These are phyloP conservation scores for Stramenopiles sp. DNA, from an alignment of 352 stramenopile genomes.

Conservation along the genomic window DNA sequence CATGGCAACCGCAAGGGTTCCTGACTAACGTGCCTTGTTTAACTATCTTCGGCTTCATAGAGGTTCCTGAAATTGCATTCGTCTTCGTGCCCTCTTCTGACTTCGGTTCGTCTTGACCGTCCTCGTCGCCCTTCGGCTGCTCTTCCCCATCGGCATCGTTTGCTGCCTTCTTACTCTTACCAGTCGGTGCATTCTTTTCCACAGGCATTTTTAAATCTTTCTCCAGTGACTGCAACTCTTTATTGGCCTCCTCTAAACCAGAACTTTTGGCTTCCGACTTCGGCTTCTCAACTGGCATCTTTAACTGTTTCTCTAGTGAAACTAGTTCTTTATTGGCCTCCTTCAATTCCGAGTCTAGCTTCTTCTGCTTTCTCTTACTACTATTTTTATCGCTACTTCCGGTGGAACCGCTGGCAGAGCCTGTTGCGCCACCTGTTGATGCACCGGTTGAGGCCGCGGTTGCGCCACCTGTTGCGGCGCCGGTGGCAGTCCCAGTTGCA, in stretches of 20 bases:
- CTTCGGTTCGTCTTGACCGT: too few relatives aligned
- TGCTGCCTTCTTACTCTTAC: background rate
- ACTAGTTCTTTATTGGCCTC: background rate
- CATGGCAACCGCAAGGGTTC: background rate
- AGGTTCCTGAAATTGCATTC: background rate
- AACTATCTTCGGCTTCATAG: background rate
- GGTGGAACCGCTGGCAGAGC: background rate
- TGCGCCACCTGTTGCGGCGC: background rate
- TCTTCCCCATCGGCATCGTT: background rate
- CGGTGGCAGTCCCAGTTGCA: background rate
- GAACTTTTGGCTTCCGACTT: background rate
- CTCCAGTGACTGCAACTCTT: background rate
- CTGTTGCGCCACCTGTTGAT: background rate
- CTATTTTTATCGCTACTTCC: background rate
- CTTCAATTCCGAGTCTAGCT: background rate
- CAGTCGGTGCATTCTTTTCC: background rate
- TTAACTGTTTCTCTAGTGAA: background rate
- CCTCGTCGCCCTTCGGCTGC: too few relatives aligned
- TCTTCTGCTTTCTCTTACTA: background rate
- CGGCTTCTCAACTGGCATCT: background rate
- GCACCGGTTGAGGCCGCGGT: too few relatives aligned
- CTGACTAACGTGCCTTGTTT: background rate
- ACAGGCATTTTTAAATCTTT: background rate
- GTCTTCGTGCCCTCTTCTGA: background rate
- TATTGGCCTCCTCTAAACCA: background rate